These are phyloP conservation scores for Annulohypoxylon bovei DNA, from an alignment of 495 filamentous ascomycete genomes.

Conservation along the genomic window DNA sequence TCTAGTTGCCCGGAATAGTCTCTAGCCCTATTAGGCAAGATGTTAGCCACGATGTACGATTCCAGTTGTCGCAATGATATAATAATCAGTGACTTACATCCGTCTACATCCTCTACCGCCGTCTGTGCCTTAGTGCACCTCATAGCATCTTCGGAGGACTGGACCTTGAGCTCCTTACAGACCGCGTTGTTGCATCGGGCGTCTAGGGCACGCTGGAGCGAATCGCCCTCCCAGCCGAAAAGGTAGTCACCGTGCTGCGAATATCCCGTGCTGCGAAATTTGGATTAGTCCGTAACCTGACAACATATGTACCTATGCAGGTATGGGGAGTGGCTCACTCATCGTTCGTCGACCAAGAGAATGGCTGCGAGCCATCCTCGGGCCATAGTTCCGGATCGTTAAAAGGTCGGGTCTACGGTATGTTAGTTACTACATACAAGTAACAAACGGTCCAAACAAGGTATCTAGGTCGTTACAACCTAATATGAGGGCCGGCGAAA, in stretches of 20 bases:
- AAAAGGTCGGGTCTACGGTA: conserved; percentile 47
- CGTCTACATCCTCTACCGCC: conserved; percentile 48
- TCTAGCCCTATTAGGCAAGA: conserved; percentile 18
- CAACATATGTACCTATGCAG: no score
- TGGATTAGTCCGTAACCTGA: background rate
- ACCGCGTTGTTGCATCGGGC: conserved; percentile 48
- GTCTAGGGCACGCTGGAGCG: conserved; percentile 50
- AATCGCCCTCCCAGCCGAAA: conserved; percentile 48
- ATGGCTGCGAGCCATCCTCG: conserved; percentile 53
- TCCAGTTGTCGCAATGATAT: background rate
- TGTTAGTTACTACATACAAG: background rate
- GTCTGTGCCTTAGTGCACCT: conserved; percentile 50
- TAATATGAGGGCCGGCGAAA: background rate
- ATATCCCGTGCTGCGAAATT: conserved; percentile 36
- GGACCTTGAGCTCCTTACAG: conserved; percentile 47
- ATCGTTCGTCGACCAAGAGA: conserved; percentile 56
- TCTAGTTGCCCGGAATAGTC: conserved; percentile 26
- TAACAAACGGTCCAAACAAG: background rate
- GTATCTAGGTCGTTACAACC: no score
- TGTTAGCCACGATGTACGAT: conserved; percentile 1
- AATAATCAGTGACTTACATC: conserved; percentile 40
- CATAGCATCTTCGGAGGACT: conserved; percentile 47
- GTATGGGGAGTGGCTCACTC: conserved; percentile 36
- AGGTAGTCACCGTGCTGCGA: conserved; percentile 53
- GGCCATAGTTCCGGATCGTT: conserved; percentile 54